These are phyloP conservation scores for Fistulifera pelliculosa DNA, from an alignment of 108 stramenopile species.

Conservation along the genomic window DNA sequence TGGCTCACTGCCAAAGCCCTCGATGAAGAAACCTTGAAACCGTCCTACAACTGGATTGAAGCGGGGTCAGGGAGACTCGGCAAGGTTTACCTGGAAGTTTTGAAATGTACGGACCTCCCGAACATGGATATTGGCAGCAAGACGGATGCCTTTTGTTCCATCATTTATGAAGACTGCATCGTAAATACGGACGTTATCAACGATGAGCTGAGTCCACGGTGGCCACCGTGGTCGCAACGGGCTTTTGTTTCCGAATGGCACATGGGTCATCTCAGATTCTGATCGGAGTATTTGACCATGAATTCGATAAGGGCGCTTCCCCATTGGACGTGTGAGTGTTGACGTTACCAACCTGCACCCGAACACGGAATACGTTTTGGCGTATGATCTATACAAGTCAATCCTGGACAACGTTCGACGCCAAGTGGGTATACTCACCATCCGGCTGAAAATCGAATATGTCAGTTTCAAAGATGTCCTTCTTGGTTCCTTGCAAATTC, in stretches of 20 bases:
- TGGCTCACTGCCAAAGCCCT: constrained; percentile 33
- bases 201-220: constrained; percentile 66
- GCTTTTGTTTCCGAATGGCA: constrained; percentile 66
- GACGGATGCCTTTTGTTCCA: constrained; percentile 66
- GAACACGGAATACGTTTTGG: constrained; percentile 51
- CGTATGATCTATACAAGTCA: constrained; percentile 49
- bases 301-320: constrained; percentile 25
- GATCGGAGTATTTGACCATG: constrained; percentile 70
- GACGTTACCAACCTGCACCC: constrained; percentile 53
- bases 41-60: constrained; percentile 44
- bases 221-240: constrained; percentile 71
- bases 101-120: constrained; percentile 58
- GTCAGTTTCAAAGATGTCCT: constrained; percentile 43
- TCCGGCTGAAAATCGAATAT: constrained; percentile 43
- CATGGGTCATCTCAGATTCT: constrained; percentile 54
- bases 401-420: constrained; percentile 17
- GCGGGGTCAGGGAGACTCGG: constrained; percentile 60
- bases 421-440: constrained; percentile 22
- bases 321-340: constrained; percentile 61
- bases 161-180: constrained; percentile 5
- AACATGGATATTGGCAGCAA: constrained; percentile 45
- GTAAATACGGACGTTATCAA: constrained; percentile 42
- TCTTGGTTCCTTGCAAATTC: constrained; percentile 35
- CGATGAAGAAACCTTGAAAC: constrained; percentile 9
- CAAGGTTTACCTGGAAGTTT: constrained; percentile 55